These are phyloP conservation scores for Solanum lignicaule DNA, from an alignment of 257 asterid genomes.

Conservation along the genomic window DNA sequence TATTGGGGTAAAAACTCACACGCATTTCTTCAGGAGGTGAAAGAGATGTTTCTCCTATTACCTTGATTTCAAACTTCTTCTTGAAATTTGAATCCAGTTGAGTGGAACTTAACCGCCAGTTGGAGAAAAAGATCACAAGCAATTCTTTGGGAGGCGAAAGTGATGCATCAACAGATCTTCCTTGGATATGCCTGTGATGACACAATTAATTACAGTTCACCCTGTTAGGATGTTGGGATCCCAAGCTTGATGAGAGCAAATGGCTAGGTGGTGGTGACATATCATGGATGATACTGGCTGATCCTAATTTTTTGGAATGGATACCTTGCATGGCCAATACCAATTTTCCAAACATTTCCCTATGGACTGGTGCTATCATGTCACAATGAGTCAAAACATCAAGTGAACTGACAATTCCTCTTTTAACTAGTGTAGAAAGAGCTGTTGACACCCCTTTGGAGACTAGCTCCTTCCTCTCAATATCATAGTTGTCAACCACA, in stretches of 20 bases:
- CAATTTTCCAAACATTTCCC: slow-evolving; percentile 44
- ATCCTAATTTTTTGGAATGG: background rate
- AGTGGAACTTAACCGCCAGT: background rate
- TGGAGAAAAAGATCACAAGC: background rate
- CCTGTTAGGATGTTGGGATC: background rate
- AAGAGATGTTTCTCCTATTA: background rate
- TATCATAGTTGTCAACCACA: slow-evolving; percentile 58
- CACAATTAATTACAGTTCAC: background rate
- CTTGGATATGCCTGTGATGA: background rate
- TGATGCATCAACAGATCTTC: background rate
- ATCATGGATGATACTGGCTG: background rate
- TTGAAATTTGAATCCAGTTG: background rate
- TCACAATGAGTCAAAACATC: slow-evolving; percentile 43
- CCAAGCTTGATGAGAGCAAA: background rate
- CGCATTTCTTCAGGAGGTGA: background rate
- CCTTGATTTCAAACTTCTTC: background rate
- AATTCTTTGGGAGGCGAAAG: background rate
- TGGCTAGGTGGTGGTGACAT: background rate
- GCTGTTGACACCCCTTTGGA: slow-evolving; percentile 42
- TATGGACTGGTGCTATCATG: slow-evolving; percentile 46
- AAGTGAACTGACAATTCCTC: slow-evolving; percentile 47
- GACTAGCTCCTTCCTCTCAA: slow-evolving; percentile 53
- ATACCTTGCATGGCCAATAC: slow-evolving; percentile 5
- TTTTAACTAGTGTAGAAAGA: slow-evolving; percentile 32
- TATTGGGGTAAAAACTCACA: background rate